These are phyloP conservation scores for Roridomyces roridus DNA, from an alignment of 768 basidiomycete genomes.

Conservation along the genomic window DNA sequence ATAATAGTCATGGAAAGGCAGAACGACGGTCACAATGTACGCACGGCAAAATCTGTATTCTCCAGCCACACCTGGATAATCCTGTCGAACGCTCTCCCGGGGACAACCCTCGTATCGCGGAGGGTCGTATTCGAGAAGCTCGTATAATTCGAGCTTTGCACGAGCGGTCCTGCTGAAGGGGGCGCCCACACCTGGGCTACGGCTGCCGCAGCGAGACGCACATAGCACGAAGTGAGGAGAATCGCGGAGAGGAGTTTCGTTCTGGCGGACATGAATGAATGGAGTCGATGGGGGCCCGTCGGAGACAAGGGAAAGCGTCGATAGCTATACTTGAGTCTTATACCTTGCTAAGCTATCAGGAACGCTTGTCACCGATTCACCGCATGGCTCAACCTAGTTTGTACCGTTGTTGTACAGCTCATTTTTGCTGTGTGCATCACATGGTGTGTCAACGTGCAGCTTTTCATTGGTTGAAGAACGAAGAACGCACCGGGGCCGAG, in stretches of 20 bases:
- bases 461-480: too few species aligned
- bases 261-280: too few species aligned
- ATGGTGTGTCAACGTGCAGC: too few species aligned
- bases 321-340: too few species aligned
- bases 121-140: background rate
- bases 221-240: background rate
- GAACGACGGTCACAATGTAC: constrained; percentile 28
- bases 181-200: background rate
- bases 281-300: too few species aligned
- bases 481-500: too few species aligned
- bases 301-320: too few species aligned
- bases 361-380: too few species aligned
- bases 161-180: background rate
- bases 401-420: too few species aligned
- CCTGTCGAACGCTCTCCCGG: background rate
- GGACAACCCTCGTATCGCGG: background rate
- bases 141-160: constrained; percentile 4
- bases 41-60: constrained; percentile 57
- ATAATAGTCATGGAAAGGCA: constrained; percentile 4
- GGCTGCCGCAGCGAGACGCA: background rate
- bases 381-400: too few species aligned
- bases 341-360: too few species aligned
- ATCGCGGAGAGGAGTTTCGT: background rate
- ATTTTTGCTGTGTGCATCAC: too few species aligned
- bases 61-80: constrained; percentile 58